These are phyloP conservation scores for Lenzites betulinus DNA, from an alignment of 768 basidiomycete genomes.

Conservation along the genomic window DNA sequence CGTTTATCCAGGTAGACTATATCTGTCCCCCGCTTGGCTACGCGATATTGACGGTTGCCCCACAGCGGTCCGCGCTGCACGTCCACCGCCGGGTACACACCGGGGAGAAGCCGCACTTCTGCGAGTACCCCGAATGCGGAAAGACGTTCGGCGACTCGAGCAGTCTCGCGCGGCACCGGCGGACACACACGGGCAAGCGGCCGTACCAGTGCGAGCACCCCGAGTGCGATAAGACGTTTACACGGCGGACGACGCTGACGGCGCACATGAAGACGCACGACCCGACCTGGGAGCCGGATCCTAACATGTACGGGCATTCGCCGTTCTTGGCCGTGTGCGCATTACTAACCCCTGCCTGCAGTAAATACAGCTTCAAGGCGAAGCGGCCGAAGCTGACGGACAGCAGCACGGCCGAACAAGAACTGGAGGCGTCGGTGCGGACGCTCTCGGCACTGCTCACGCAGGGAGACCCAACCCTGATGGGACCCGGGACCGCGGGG, in stretches of 20 bases:
- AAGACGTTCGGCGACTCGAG: conserved; percentile 93
- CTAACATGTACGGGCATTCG: conserved; percentile 61
- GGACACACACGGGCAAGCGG: conserved; percentile 85
- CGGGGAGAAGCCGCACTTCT: conserved; percentile 89
- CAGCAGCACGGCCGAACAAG: conserved; percentile 53
- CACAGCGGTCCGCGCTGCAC: conserved; percentile 83
- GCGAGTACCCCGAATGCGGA: conserved; percentile 85
- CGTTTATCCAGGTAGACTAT: conserved; percentile 80
- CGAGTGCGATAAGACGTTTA: conserved; percentile 85
- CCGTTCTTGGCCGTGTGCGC: background rate
- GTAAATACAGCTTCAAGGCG: conserved; percentile 78
- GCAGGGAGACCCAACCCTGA: conserved; percentile 41
- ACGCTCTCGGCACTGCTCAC: conserved; percentile 70
- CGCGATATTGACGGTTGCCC: conserved; percentile 3
- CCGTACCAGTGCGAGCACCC: conserved; percentile 86
- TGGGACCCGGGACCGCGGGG: conserved; percentile 5
- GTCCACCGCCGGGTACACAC: conserved; percentile 91
- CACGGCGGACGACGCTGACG: conserved; percentile 80
- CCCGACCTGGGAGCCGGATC: conserved; percentile 83
- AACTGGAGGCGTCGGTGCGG: conserved; percentile 71
- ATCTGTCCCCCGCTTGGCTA: background rate
- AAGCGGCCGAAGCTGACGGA: conserved; percentile 53
- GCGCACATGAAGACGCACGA: conserved; percentile 89
- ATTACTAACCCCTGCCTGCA: conserved; percentile 34
- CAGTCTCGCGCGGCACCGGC: conserved; percentile 86